A percentile compares a stretch with the other conserved stretches of the same genome.
phyloP scores from a whole-genome alignment of 2,329 filamentous ascomycete genomes.

The Mycosphaerella arachidis region DNA sequence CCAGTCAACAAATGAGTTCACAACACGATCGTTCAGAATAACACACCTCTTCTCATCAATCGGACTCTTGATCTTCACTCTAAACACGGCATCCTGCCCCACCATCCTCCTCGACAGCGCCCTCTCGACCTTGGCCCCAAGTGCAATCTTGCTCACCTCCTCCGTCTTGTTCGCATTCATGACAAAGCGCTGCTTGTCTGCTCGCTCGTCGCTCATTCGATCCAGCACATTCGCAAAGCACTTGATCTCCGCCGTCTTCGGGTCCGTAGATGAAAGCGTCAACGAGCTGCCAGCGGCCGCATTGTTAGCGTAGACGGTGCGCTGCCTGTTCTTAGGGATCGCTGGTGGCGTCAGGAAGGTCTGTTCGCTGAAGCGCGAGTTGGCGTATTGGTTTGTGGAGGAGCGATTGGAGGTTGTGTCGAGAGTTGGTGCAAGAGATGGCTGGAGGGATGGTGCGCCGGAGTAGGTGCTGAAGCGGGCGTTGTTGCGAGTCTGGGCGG shows the following conservation, averaged over 20 bases:
- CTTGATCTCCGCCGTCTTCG: constrained; percentile 60
- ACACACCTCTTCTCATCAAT: constrained; percentile 19
- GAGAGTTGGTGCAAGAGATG: constrained; percentile 45
- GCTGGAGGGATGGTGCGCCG: constrained; percentile 47
- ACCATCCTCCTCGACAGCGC: constrained; percentile 83
- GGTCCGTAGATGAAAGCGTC: constrained; percentile 37
- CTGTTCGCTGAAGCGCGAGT: constrained; percentile 22
- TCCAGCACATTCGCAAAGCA: constrained; percentile 76
- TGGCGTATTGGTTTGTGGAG: constrained; percentile 19
- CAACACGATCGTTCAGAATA: not conserved
- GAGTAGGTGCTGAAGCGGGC: constrained; percentile 45
- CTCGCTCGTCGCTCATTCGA: constrained; percentile 84
- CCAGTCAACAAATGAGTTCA: too few species aligned
- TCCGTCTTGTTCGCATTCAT: constrained; percentile 76
- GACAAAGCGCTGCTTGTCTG: constrained; percentile 74
- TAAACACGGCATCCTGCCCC: constrained; percentile 80
- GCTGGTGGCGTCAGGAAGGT: constrained; percentile 17
- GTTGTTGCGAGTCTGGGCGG: constrained; percentile 1
- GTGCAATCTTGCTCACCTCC: constrained; percentile 76
- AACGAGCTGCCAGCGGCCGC: constrained; percentile 22
- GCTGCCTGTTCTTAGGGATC: constrained; percentile 17
- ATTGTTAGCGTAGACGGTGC: constrained; percentile 17
- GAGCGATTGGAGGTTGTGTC: constrained; percentile 30
- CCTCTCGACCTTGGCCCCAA: constrained; percentile 85
- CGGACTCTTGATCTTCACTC: constrained; percentile 21